Evolutionary conservation across 1,139 yeast species (phyloP), one percentile per base, ranked within the genome.

Genomic region (Meyerozyma smithsonii): DNA sequence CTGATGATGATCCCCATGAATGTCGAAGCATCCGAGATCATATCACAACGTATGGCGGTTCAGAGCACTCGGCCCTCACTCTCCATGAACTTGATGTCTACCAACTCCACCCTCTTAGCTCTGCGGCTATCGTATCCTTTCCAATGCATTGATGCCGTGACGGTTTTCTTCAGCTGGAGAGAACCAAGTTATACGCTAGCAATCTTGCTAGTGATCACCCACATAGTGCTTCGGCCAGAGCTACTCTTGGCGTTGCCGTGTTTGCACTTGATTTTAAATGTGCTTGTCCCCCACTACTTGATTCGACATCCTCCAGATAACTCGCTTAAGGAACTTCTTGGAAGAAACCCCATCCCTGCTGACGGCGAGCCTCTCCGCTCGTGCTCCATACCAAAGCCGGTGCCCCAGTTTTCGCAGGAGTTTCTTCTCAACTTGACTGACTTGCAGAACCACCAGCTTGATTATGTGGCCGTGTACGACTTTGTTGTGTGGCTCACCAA

Each of bases 391-490:
- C 94, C 95, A 1, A 78, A 76, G 44, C 95, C 95, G 0, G 85
- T 82, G 3, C 86, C 92, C 2, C 88, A 87, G 55, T 69, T 85
- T 37, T 81, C 92, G 15, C 72, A 86, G 40, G 96, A 88, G 56
- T 88, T 87, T 55, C 62, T 83, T 20, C 59, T 88, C 45, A 88
- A 88, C 56, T 66, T 86, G 50, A 86, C 95, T 0, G 96, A 88
- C 61, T 68, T 88, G 41, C 96, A 88, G 54, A 88, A 88, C 57
- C 83, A 81, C 50, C 83, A 85, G 88, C 58, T 81, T n/a, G 56
- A 81, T 14, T 86, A 81, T 53, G 79, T 84, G 8, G 59, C 64
- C n/a, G 61, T 69, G 0, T 87, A 81, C 69, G 94, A 88, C 59
- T 66, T 69, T 26, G 43, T 77, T 5, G 64, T 71, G 18, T 62